Evolutionary conservation across 371 early-diverging fungal species (phyloP).

Genomic region (Blakeslea trispora): DNA sequence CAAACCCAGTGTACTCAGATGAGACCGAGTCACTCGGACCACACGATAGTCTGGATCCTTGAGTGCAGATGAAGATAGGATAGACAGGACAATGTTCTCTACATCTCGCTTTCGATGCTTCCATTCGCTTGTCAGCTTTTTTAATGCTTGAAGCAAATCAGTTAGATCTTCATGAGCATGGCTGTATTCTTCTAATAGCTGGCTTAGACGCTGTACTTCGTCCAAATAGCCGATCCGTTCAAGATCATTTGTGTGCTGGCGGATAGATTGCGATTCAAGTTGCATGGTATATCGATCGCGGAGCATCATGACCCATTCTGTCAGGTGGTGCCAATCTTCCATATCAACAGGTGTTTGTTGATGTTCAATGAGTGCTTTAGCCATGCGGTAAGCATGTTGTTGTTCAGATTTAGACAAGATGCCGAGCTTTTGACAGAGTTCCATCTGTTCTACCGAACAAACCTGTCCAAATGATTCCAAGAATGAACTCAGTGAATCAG

Average conservation of each 20-base stretch:
- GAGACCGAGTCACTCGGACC: slow-evolving; percentile 23
- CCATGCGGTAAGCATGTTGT: slow-evolving; percentile 25
- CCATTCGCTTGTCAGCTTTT: slow-evolving; percentile 31
- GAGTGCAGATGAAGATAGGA: slow-evolving; percentile 20
- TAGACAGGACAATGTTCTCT: slow-evolving; percentile 32
- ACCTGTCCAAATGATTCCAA: slow-evolving; percentile 28
- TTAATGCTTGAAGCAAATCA: slow-evolving; percentile 23
- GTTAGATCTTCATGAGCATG: slow-evolving; percentile 35
- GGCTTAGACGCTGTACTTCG: slow-evolving; percentile 20
- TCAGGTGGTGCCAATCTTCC: slow-evolving; percentile 23
- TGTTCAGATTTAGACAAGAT: slow-evolving; percentile 28
- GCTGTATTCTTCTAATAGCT: slow-evolving; percentile 26
- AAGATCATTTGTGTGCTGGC: slow-evolving; percentile 16
- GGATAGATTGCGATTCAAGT: slow-evolving; percentile 26
- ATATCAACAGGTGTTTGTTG: slow-evolving; percentile 17
- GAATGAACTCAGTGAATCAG: slow-evolving; percentile 18
- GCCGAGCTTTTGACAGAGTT: slow-evolving; percentile 23
- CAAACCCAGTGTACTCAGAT: slow-evolving; percentile 23
- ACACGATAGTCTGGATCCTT: slow-evolving; percentile 15
- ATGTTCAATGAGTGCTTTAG: slow-evolving; percentile 22
- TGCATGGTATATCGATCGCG: slow-evolving; percentile 28
- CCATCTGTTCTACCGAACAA: slow-evolving; percentile 34
- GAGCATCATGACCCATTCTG: slow-evolving; percentile 27
- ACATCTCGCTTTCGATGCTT: slow-evolving; percentile 32
- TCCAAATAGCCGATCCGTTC: slow-evolving; percentile 26